A percentile compares a stretch with the other conserved stretches of the same genome.
Conservation (phyloP, 2,329 filamentous ascomycete species). For the Pyrenochaeta sp. region DNA sequence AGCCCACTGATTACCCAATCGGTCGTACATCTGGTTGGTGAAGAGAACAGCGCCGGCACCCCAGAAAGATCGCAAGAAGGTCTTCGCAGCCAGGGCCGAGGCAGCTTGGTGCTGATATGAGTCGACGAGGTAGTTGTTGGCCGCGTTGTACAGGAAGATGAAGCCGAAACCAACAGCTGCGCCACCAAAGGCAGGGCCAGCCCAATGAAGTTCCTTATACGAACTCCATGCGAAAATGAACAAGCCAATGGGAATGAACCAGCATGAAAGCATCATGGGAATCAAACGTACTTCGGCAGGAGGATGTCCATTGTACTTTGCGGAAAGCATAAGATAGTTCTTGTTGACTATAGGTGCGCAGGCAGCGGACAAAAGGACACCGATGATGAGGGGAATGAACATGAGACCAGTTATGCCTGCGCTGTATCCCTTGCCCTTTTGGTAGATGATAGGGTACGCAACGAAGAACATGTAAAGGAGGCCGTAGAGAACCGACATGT, state of each 20-base stretch:
- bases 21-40: slow-evolving; percentile 74
- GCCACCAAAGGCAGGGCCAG: slow-evolving; percentile 74
- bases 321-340: slow-evolving; percentile 73
- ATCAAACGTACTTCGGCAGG: slow-evolving; percentile 80
- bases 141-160: slow-evolving; percentile 81
- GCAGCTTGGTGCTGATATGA: slow-evolving; percentile 78
- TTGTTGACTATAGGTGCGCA: slow-evolving; percentile 79
- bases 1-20: slow-evolving; percentile 79
- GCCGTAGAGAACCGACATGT: slow-evolving; percentile 84
- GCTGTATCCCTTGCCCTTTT: slow-evolving; percentile 79
- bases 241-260: slow-evolving; percentile 70
- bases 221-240: slow-evolving; percentile 76
- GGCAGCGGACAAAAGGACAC: slow-evolving; percentile 71
- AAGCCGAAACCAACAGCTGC: slow-evolving; percentile 75
- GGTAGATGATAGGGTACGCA: slow-evolving; percentile 71
- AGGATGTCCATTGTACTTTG: slow-evolving; percentile 72
- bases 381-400: slow-evolving; percentile 84
- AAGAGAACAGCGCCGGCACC: slow-evolving; percentile 80
- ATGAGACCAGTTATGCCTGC: slow-evolving; percentile 79
- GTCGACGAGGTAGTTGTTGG: slow-evolving; percentile 64
- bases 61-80: slow-evolving; percentile 80
- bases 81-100: slow-evolving; percentile 82
- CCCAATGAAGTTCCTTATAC: slow-evolving; percentile 71
- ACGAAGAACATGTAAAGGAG: slow-evolving; percentile 73
- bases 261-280: slow-evolving; percentile 68